Conservation (phyloP, 2,329 filamentous ascomycete genomes). For the Sarocladium kiliense region DNA sequence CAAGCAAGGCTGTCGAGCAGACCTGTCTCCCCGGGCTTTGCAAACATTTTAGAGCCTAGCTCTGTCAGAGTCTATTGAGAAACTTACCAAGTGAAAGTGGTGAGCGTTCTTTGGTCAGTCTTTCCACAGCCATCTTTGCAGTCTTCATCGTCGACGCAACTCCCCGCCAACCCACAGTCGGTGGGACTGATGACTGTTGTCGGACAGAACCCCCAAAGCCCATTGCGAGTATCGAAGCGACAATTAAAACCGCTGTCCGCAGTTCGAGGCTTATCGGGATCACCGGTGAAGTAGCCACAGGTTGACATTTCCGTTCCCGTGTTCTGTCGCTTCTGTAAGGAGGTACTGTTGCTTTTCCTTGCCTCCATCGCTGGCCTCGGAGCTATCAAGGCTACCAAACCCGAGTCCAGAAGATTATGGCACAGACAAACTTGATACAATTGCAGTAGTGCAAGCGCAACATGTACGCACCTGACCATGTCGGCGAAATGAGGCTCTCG, state of each 20-base stretch:
- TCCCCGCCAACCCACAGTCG: conserved; percentile 10
- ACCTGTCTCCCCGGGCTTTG: background rate
- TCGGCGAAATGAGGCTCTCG: too few species aligned
- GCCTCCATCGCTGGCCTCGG: background rate
- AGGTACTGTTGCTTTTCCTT: background rate
- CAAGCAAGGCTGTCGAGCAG: background rate
- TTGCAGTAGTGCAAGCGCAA: too few species aligned
- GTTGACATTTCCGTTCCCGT: conserved; percentile 10
- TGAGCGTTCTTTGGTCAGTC: background rate
- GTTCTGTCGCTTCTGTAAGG: background rate
- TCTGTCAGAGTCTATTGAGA: background rate
- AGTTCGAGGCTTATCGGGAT: conserved; percentile 3
- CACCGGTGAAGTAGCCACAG: conserved; percentile 7
- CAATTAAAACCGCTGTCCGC: conserved; percentile 9
- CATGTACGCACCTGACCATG: too few species aligned
- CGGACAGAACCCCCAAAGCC: conserved; percentile 10
- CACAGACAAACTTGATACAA: too few species aligned
- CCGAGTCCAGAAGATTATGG: too few species aligned
- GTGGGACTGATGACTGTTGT: conserved; percentile 2
- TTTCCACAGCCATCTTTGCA: background rate
- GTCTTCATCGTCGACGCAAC: conserved; percentile 4
- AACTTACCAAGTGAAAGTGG: background rate
- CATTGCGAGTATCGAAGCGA: conserved; percentile 5
- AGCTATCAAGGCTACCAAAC: too few species aligned
- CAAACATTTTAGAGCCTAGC: background rate